Evolutionary conservation across 208 protist genomes (phyloP), one percentile per base, ranked within the genome.

Genomic region (Strigomonas culicis): DNA sequence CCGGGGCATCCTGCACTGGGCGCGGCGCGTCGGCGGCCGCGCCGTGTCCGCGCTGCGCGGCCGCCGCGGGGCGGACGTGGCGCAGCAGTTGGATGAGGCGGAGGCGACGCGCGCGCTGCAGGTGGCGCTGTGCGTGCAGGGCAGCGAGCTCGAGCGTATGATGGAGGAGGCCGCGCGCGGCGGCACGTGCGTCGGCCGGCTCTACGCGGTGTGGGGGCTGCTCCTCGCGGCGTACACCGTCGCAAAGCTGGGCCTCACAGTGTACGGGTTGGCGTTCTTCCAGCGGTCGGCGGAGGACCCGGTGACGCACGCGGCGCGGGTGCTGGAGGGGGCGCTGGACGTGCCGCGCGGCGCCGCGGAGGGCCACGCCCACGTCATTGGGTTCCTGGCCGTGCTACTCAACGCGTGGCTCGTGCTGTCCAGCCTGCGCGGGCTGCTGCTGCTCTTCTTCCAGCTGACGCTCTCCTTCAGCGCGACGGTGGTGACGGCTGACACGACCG

Each of bases 371-470:
- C 64, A 68, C 31, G 61, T 80, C 15, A 70, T 82, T 4, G 41
- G 76, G 22, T 67, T 74, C 4, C 74, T 84, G 34, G 78, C 74
- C n/a, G 66, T 88, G 31, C 44, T 82, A 21, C 69, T 95, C n/a
- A 92, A 90, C 41, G 74, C 61, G 43, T 89, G 73, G 75, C 84
- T 90, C 77, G 73, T 95, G 36, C 21, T 79, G 31, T 75, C 44
- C 49, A 83, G 83, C 0, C 78, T 95, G 30, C 89, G 89, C n/a
- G 85, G 89, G 13, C 79, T 85, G n/a, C 70, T 95, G 31, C 66
- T 92, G 21, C 75, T 74, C 11, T 68, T 95, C n/a, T 92, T 92
- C 57, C 81, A 82, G 49, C 60, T 92, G 28, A 83, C 80, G 4
- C 74, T 78, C 68, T 84, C 79, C 28, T 77, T 84, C 66, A 80